A percentile compares a stretch with the other conserved stretches of the same genome.
Conservation (phyloP, 305 asterid genomes). For the Rubia peregrina region DNA sequence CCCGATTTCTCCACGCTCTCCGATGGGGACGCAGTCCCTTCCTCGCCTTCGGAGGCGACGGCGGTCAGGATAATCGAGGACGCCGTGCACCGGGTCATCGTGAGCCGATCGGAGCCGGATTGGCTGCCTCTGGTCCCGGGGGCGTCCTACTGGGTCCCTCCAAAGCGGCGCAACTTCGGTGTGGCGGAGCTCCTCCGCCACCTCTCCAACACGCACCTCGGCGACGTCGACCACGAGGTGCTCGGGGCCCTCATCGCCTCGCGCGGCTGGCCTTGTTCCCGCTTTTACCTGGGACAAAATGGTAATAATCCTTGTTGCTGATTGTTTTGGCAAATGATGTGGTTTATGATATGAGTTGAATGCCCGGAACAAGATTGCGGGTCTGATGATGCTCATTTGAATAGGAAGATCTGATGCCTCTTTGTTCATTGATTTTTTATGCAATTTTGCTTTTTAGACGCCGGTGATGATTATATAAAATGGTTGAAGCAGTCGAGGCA, state of each 20-base stretch:
- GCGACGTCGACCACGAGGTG: conserved; percentile 29
- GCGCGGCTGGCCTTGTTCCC: conserved; percentile 61
- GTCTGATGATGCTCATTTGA: conserved; percentile 52
- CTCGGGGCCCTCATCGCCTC: conserved; percentile 32
- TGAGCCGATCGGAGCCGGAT: conserved; percentile 45
- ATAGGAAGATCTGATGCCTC: conserved; percentile 92
- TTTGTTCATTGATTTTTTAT: not conserved
- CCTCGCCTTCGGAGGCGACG: conserved; percentile 24
- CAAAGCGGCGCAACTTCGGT: conserved; percentile 38
- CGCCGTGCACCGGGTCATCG: conserved; percentile 41
- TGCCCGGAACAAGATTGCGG: conserved; percentile 25
- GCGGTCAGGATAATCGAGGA: conserved; percentile 54
- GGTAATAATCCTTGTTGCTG: not conserved
- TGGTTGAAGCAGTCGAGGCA: conserved; percentile 25
- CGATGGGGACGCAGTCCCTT: conserved; percentile 16
- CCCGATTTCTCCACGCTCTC: conserved; percentile 3
- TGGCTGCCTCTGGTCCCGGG: conserved; percentile 68
- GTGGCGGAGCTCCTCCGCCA: conserved; percentile 32
- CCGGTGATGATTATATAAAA: conserved; percentile 38
- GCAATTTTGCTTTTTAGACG: not conserved
- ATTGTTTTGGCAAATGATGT: conserved; percentile 41
- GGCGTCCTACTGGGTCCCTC: conserved; percentile 69
- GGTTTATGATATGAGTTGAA: conserved; percentile 32
- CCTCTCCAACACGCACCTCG: conserved; percentile 30
- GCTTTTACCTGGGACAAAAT: conserved; percentile 18